Evolutionary conservation across 139 green algal genomes (phyloP), one percentile per base, ranked within the genome.

Genomic region (Chlorokybus atmophyticus): DNA sequence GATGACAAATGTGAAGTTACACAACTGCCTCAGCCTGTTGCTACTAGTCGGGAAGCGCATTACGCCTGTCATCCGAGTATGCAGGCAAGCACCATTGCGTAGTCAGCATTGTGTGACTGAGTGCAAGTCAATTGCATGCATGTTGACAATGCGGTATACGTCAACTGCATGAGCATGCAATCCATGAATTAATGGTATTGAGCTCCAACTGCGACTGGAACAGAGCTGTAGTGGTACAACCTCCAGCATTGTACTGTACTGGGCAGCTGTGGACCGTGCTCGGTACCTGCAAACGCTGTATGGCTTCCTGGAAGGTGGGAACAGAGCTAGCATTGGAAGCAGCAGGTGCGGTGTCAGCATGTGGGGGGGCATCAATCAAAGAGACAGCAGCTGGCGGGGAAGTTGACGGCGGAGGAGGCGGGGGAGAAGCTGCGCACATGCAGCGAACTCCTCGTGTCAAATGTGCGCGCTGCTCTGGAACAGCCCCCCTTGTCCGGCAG

Each of bases 281-380:
- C n/a, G 5, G 4, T 26, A 59, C 52, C 31, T 59, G 56, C 23
- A 64, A 74, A 4, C 74, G 68, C 17, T 81, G 52, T 25, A 96
- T 90, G 1, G 88, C 89, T 10, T 94, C 80, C 71, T 97, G 89
- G 32, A 97, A 97, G 1, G 79, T 90, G 27, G 82, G 83, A n/a
- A n/a, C n/a, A n/a, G n/a, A n/a, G n/a, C n/a, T n/a, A n/a, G n/a
- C n/a, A n/a, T n/a, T n/a, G n/a, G n/a, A n/a, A n/a, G n/a, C n/a
- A n/a, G n/a, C n/a, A n/a, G n/a, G n/a, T n/a, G n/a, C n/a, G n/a
- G n/a, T n/a, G n/a, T n/a, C n/a, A n/a, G n/a, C n/a, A n/a, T n/a
- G n/a, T n/a, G n/a, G n/a, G n/a, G n/a, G n/a, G n/a, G n/a, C n/a
- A n/a, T n/a, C n/a, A n/a, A n/a, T n/a, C n/a, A n/a, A n/a, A n/a